These are phyloP conservation scores for Erodium texanum DNA, from an alignment of 441 rosid genomes.

Conservation along the genomic window DNA sequence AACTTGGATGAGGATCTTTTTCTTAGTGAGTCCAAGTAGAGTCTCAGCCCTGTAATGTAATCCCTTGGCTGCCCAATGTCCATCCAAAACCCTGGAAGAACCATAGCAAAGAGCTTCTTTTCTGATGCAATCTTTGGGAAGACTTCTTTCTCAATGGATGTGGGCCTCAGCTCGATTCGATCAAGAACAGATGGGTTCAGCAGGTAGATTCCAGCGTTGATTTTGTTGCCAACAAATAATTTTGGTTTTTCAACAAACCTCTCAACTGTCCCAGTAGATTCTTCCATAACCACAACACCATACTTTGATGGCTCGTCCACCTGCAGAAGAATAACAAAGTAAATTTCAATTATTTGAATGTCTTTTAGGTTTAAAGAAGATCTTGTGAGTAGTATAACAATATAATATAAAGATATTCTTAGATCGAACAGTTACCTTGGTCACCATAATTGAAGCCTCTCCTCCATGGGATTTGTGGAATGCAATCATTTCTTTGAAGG, in stretches of 20 bases:
- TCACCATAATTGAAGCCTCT: conserved; percentile 97
- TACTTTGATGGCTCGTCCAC: conserved; percentile 97
- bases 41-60: conserved; percentile 83
- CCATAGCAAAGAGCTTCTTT: conserved; percentile 75
- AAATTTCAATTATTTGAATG: neutral
- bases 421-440: conserved; percentile 51
- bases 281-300: conserved; percentile 91
- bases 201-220: conserved; percentile 89
- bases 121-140: conserved; percentile 87
- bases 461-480: conserved; percentile 89
- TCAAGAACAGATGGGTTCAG: conserved; percentile 80
- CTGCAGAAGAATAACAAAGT: conserved; percentile 21
- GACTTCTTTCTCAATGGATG: conserved; percentile 90
- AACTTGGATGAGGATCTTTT: conserved; percentile 54
- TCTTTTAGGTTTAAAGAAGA: neutral
- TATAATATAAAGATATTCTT: neutral
- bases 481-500: conserved; percentile 70
- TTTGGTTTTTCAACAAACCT: conserved; percentile 89
- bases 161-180: conserved; percentile 75
- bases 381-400: neutral
- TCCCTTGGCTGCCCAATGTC: conserved; percentile 97
- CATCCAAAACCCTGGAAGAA: conserved; percentile 97
- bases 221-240: conserved; percentile 85
- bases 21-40: conserved; percentile 72
- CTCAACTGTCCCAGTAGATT: conserved; percentile 65